phyloP scores from a whole-genome alignment of 345 rosid genomes.

The Citrus sinensis region DVS_A1.0 CM039168.1:14503001-14503500 shows the following conservation, averaged over 20 bases:
- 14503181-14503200: conserved; percentile 87
- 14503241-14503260: conserved; percentile 82
- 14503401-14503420: conserved; percentile 25
- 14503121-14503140: conserved; percentile 22
- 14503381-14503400: conserved; percentile 21
- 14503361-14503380: conserved; percentile 19
- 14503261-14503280: conserved; percentile 94
- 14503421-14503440: conserved; percentile 63
- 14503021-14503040: neutral
- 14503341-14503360: conserved; percentile 27
- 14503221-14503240: conserved; percentile 92
- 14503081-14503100: neutral
- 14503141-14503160: conserved; percentile 99
- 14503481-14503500: conserved; percentile 41
- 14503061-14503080: neutral
- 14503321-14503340: conserved; percentile 26
- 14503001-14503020: conserved; percentile 43
- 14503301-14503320: conserved; percentile 36
- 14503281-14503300: conserved; percentile 64
- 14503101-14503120: neutral
- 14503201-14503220: conserved; percentile 89
- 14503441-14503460: conserved; percentile 86
- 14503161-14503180: conserved; percentile 99
- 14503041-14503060: neutral
- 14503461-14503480: conserved; percentile 39